A percentile compares a stretch with the other conserved stretches of the same genome.
Conservation (phyloP, 2,329 filamentous ascomycete genomes). For the Fusarium succisae region DNA sequence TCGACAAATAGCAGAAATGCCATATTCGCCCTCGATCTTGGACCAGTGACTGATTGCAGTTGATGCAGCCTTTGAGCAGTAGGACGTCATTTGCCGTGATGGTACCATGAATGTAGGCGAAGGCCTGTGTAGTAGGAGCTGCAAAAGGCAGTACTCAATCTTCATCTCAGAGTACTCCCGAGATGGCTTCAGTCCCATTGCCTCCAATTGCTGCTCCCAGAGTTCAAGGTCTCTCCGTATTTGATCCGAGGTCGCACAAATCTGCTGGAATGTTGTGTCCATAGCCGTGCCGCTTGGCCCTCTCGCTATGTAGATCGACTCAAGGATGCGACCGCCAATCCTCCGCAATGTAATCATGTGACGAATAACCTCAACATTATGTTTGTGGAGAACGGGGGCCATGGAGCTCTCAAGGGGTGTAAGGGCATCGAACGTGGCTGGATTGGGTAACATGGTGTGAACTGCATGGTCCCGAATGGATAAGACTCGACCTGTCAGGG, state of each 20-base stretch:
- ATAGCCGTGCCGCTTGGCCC: background rate
- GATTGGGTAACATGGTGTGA: background rate
- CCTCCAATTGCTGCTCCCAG: background rate
- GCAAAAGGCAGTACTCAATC: background rate
- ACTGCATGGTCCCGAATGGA: background rate
- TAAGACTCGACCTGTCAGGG: background rate
- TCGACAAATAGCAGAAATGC: background rate
- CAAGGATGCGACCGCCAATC: background rate
- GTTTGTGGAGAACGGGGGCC: background rate
- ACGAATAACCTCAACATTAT: background rate
- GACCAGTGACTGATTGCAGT: background rate
- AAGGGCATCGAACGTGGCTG: background rate
- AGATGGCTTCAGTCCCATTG: background rate
- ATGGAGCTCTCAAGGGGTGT: background rate
- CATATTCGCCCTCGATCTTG: background rate
- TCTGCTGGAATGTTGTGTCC: conserved; percentile 2
- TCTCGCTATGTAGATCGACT: conserved; percentile 3
- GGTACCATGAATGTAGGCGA: background rate
- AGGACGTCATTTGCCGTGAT: background rate
- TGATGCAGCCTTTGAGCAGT: background rate
- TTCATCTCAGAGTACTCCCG: background rate
- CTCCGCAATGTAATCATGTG: background rate
- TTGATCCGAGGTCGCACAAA: background rate
- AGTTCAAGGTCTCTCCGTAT: background rate
- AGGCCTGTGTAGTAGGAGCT: background rate